Conservation (phyloP, 140 eudicot species). For the Senecio squalidus region DNA sequence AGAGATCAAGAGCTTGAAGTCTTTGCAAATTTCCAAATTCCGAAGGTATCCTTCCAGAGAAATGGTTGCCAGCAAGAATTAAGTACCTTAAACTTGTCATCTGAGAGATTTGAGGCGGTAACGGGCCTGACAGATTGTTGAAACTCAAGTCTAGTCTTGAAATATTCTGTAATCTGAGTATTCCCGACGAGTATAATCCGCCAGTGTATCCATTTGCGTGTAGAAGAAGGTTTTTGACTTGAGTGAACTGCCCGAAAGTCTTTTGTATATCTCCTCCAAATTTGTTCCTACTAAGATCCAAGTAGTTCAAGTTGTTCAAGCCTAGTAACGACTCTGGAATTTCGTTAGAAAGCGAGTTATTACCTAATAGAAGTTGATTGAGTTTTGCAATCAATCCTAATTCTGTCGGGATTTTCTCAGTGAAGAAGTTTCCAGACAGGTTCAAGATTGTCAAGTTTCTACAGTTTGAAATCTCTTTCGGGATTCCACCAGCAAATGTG, state of each 20-base stretch:
- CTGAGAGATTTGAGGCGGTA: constrained; percentile 58
- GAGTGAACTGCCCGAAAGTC: constrained; percentile 46
- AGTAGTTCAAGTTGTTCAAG: constrained; percentile 32
- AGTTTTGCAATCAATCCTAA: constrained; percentile 38
- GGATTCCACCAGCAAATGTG: constrained; percentile 43
- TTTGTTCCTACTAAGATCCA: constrained; percentile 53
- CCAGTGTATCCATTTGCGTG: constrained; percentile 48
- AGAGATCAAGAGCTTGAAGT: constrained; percentile 68
- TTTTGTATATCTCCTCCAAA: constrained; percentile 51
- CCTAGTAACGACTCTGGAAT: constrained; percentile 51
- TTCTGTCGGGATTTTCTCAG: constrained; percentile 39
- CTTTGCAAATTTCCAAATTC: constrained; percentile 44
- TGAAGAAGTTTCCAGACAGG: constrained; percentile 47
- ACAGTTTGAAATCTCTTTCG: constrained; percentile 58
- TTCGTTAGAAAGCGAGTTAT: constrained; percentile 46
- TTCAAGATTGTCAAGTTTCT: constrained; percentile 32
- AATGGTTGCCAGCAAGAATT: constrained; percentile 63
- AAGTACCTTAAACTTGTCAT: constrained; percentile 52
- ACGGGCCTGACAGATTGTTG: constrained; percentile 59
- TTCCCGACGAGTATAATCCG: constrained; percentile 64
- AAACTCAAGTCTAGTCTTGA: constrained; percentile 64
- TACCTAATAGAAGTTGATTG: constrained; percentile 46
- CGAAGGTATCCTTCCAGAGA: constrained; percentile 52
- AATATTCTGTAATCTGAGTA: constrained; percentile 47
- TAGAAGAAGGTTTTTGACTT: constrained; percentile 39